phyloP scores from a whole-genome alignment of 2,329 filamentous ascomycete species.

The Amauroascus niger region DNA sequence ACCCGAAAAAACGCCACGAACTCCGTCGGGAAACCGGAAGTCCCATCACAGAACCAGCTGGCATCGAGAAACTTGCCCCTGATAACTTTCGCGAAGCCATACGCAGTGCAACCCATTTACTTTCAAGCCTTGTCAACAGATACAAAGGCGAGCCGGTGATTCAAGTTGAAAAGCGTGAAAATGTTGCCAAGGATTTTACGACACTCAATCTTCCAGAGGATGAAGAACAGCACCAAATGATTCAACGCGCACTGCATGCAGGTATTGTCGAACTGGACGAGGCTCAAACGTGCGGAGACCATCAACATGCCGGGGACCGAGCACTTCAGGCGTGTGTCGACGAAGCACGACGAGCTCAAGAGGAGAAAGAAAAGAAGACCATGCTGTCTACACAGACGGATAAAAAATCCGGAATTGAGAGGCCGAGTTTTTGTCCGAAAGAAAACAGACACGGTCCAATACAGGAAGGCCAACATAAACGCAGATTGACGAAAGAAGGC shows the following conservation, averaged over 20 bases:
- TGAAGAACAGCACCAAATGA: constrained; percentile 55
- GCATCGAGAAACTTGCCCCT: constrained; percentile 9
- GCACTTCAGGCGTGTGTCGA: constrained; percentile 44
- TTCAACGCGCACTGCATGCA: constrained; percentile 65
- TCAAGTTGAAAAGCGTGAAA: constrained; percentile 7
- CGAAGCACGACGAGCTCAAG: constrained; percentile 31
- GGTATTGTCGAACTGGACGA: constrained; percentile 53
- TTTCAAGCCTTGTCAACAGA: constrained; percentile 4
- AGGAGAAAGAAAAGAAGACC: constrained; percentile 1
- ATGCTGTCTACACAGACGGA: neutral
- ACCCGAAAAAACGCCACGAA: constrained; percentile 11
- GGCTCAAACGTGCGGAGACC: constrained; percentile 30
- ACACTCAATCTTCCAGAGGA: constrained; percentile 41
- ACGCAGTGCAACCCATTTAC: constrained; percentile 8
- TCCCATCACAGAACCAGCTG: neutral
- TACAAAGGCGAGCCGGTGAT: constrained; percentile 9
- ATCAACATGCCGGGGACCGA: constrained; percentile 40
- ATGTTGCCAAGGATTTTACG: neutral
- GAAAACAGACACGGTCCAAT: constrained; percentile 23
- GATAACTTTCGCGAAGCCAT: constrained; percentile 9
- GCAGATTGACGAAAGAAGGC: constrained; percentile 46
- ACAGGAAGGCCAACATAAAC: constrained; percentile 23
- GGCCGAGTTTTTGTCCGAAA: constrained; percentile 16
- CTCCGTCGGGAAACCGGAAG: constrained; percentile 2
- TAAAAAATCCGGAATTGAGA: neutral